Evolutionary conservation across 805 yeast species (phyloP).

Genomic region (Cyberlindnera bimundalis): DNA sequence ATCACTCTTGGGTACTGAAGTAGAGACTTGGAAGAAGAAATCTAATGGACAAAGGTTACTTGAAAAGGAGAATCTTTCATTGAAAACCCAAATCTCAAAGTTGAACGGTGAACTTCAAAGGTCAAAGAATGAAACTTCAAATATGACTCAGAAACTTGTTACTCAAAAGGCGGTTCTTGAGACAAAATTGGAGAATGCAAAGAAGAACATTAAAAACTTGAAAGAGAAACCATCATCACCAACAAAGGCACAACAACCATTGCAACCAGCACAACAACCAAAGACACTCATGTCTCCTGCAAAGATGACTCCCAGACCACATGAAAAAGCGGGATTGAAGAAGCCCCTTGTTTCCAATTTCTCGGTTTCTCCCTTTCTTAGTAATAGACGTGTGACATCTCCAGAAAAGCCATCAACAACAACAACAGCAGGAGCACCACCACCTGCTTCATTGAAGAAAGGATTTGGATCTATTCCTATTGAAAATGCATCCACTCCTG

Average conservation of each 20-base stretch:
- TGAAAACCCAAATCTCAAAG: conserved; percentile 34
- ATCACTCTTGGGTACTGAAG: conserved; percentile 16
- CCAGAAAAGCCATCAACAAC: conserved; percentile 3
- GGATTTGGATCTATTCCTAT: neutral
- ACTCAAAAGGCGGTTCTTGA: conserved; percentile 34
- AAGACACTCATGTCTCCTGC: conserved; percentile 16
- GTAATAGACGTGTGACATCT: conserved; percentile 13
- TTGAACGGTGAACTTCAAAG: conserved; percentile 32
- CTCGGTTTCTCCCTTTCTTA: conserved; percentile 26
- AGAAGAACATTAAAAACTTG: conserved; percentile 29
- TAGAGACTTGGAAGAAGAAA: conserved; percentile 27
- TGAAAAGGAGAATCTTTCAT: conserved; percentile 30
- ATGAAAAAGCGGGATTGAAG: conserved; percentile 8
- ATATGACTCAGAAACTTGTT: conserved; percentile 30
- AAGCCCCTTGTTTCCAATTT: conserved; percentile 16
- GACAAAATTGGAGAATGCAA: conserved; percentile 33
- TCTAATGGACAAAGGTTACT: conserved; percentile 11
- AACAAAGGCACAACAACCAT: neutral
- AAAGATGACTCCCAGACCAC: conserved; percentile 11
- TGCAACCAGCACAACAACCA: neutral
- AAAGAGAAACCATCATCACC: conserved; percentile 19
- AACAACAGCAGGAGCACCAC: too few relatives aligned
- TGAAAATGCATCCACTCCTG: conserved; percentile 17
- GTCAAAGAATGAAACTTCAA: conserved; percentile 30
- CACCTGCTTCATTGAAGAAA: too few relatives aligned